These are phyloP conservation scores for Termitomyces sp. DNA, from an alignment of 768 basidiomycete species.

Conservation along the genomic window DNA sequence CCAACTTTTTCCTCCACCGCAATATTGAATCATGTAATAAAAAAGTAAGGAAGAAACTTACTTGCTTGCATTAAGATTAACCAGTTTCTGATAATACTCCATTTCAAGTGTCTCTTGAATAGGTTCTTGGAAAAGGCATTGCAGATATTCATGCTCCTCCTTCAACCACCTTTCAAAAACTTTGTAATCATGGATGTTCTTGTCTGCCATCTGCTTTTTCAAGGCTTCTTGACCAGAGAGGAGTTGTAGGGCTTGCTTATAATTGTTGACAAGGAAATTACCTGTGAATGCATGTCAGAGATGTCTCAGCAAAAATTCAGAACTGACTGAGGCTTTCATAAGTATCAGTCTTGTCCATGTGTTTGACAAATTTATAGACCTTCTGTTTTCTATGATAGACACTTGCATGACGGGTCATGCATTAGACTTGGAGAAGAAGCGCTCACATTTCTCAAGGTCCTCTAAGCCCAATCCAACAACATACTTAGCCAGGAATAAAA, in stretches of 20 bases:
- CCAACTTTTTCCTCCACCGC: neutral
- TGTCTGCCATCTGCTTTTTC: neutral
- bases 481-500: too few species aligned
- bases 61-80: neutral
- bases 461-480: too few species aligned
- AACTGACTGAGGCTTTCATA: too few species aligned
- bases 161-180: neutral
- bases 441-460: too few species aligned
- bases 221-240: neutral
- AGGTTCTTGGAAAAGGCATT: neutral
- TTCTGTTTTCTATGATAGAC: too few species aligned
- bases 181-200: neutral
- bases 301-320: too few species aligned
- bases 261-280: constrained; percentile 1
- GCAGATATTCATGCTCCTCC: neutral
- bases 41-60: neutral
- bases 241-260: neutral
- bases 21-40: accelerated
- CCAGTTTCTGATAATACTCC: neutral
- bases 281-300: neutral
- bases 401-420: too few species aligned
- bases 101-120: neutral
- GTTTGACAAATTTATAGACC: too few species aligned
- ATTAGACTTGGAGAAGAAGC: too few species aligned
- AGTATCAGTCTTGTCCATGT: too few species aligned